Base-by-base conservation (phyloP, 192 early-diverging fungal species). In the Backusella morwellensis region DNA sequence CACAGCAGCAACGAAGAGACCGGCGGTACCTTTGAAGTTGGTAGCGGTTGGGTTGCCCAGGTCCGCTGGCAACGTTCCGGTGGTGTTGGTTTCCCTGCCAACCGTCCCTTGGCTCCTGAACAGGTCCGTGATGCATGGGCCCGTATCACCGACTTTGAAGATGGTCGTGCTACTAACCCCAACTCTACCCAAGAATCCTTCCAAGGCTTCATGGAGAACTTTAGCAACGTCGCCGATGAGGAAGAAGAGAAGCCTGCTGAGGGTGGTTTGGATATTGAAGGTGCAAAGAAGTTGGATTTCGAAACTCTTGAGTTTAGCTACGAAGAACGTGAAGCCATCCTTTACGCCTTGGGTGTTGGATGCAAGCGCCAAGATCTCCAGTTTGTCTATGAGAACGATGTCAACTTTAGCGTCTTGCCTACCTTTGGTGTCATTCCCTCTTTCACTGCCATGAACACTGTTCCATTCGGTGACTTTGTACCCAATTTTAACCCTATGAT, bases 21-120 rank as follows among this genome's bases (percentile, higher is more conserved):
- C 66, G 96, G 97, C 66, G 87, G 92, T 75, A 85, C 97, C 77
- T 99, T 99, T 86, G 97, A 99, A 88, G 95, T 98, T 50, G 96
- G 98, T 73, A 94, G 93, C 75, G 96, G 96, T 70, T 99, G 96
- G 91, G 88, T 95, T 52, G 91, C 96, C 42, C 95, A 98, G 88
- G 91, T 99, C 72, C 95, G 97, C 80, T 95, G 96, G 91, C 97
- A 99, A 87, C 92, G 98, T 42, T 91, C 94, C 21, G 97, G 95
- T 56, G 98, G 98, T 74, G 91, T 93, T 59, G 94, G 92, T 6
- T 99, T 99, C 91, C 92, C 96, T 41, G 90, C 95, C 72, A 90
- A 92, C 86, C 85, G 90, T 56, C 79, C 87, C 11, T 85, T 99
- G 71, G 85, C 86, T 12, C 97, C 96, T 54, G 97, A 99, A 86